Conservation (phyloP, 1,284 basidiomycete genomes). For the Papiliotrema laurentii region DNA sequence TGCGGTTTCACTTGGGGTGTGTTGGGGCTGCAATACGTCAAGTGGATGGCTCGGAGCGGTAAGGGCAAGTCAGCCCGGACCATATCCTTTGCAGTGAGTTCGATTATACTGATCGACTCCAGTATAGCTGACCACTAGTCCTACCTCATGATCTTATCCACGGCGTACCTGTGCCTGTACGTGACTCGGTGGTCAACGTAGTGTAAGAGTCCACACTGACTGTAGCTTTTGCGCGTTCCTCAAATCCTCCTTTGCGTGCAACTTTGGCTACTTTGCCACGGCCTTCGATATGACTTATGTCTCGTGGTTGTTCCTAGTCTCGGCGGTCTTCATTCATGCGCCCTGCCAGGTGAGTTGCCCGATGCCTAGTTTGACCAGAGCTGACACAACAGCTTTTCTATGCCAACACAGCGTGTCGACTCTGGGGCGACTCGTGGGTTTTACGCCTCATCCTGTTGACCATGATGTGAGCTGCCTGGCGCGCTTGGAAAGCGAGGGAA, state of each 20-base stretch:
- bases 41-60: neutral
- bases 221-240: slow-evolving; percentile 2
- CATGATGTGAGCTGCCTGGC: neutral
- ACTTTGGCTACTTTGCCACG: slow-evolving; percentile 2
- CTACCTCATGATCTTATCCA: slow-evolving; percentile 4
- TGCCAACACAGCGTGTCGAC: neutral
- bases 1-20: slow-evolving; percentile 11
- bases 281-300: slow-evolving; percentile 5
- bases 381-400: neutral
- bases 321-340: slow-evolving; percentile 6
- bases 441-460: neutral
- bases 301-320: slow-evolving; percentile 6
- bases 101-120: too few species aligned
- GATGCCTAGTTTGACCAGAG: too few species aligned
- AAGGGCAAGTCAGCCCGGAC: neutral
- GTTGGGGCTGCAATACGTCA: slow-evolving; percentile 3
- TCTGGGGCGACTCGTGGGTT: neutral
- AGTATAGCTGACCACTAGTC: neutral
- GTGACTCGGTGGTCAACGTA: neutral
- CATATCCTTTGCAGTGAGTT: slow-evolving; percentile 2
- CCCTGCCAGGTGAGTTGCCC: slow-evolving; percentile 5
- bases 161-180: slow-evolving; percentile 5
- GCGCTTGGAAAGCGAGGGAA: neutral
- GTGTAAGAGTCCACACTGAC: neutral
- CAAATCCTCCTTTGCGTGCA: slow-evolving; percentile 2